Conservation (phyloP, 352 stramenopile species). For the Phytophthora tentaculata region DNA sequence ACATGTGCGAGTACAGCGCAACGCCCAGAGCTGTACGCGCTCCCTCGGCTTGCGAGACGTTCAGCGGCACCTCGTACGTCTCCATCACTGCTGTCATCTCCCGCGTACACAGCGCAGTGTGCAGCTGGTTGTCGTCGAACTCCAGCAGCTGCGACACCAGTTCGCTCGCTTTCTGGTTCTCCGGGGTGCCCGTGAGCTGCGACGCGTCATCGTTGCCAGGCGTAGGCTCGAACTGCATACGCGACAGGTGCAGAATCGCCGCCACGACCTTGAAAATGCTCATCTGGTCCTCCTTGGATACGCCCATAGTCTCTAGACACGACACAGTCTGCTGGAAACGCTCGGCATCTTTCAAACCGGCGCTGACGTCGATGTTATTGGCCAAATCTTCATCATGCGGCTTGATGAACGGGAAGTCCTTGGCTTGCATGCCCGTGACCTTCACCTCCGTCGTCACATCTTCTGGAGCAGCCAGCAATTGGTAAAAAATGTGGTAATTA, state of each 20-base stretch:
- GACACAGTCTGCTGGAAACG: slow-evolving; percentile 76
- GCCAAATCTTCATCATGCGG: slow-evolving; percentile 41
- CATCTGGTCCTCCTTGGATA: slow-evolving; percentile 72
- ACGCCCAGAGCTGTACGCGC: slow-evolving; percentile 80
- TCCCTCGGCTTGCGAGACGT: slow-evolving; percentile 76
- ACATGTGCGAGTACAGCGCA: slow-evolving; percentile 95
- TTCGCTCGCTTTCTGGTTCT: slow-evolving; percentile 54
- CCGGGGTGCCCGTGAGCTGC: slow-evolving; percentile 54
- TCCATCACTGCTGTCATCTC: slow-evolving; percentile 84
- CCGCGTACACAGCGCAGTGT: slow-evolving; percentile 75
- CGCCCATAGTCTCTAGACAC: slow-evolving; percentile 80
- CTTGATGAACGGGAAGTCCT: slow-evolving; percentile 87
- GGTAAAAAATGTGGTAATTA: slow-evolving; percentile 99
- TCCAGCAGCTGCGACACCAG: slow-evolving; percentile 73
- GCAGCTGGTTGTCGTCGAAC: slow-evolving; percentile 67
- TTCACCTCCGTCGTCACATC: slow-evolving; percentile 65
- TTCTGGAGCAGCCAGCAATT: slow-evolving; percentile 80
- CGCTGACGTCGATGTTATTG: slow-evolving; percentile 50
- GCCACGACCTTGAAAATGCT: slow-evolving; percentile 83
- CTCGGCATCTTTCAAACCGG: slow-evolving; percentile 74
- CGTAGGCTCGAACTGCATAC: slow-evolving; percentile 65
- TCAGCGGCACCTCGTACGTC: slow-evolving; percentile 88
- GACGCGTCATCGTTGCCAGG: slow-evolving; percentile 75
- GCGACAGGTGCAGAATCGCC: slow-evolving; percentile 83
- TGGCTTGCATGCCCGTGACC: slow-evolving; percentile 71